These are phyloP conservation scores for Pulveroboletus sp. DNA, from an alignment of 768 basidiomycete genomes.

Conservation along the genomic window DNA sequence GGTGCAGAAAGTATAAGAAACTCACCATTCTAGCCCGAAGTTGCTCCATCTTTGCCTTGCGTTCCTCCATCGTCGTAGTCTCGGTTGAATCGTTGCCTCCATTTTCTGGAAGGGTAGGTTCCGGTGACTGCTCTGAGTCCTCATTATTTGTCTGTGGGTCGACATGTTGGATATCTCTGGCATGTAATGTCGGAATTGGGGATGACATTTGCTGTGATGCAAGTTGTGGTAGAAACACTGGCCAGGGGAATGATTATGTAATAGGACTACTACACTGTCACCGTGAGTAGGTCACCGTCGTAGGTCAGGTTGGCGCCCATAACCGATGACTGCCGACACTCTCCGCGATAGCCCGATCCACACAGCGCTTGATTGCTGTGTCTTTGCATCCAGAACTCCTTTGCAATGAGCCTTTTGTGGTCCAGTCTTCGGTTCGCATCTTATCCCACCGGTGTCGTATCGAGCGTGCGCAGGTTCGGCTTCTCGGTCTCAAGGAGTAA, in stretches of 20 bases:
- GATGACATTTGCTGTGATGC: too few relatives aligned
- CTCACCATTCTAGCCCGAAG: constrained; percentile 75
- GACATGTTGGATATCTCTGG: neutral
- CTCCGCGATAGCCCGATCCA: constrained; percentile 16
- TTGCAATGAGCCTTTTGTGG: constrained; percentile 15
- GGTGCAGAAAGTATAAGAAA: neutral
- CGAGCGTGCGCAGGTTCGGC: constrained; percentile 34
- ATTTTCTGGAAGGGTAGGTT: constrained; percentile 13
- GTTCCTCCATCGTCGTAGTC: constrained; percentile 56
- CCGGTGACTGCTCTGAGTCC: constrained; percentile 25
- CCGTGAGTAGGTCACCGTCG: too few relatives aligned
- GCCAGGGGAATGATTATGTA: too few relatives aligned
- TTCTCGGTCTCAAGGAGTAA: constrained; percentile 32
- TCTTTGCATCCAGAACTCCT: too few relatives aligned
- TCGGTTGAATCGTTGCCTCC: constrained; percentile 15
- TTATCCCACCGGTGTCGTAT: neutral
- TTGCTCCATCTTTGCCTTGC: constrained; percentile 71
- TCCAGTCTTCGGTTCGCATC: constrained; percentile 4
- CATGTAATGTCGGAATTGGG: too few relatives aligned
- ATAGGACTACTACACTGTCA: too few relatives aligned
- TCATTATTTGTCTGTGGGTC: constrained; percentile 13
- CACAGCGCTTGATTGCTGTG: neutral
- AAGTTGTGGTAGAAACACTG: too few relatives aligned
- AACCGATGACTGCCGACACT: too few relatives aligned
- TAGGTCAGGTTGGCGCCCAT: too few relatives aligned